Evolutionary conservation across 768 basidiomycete species (phyloP).

Genomic region (Amanita inopinata): DNA sequence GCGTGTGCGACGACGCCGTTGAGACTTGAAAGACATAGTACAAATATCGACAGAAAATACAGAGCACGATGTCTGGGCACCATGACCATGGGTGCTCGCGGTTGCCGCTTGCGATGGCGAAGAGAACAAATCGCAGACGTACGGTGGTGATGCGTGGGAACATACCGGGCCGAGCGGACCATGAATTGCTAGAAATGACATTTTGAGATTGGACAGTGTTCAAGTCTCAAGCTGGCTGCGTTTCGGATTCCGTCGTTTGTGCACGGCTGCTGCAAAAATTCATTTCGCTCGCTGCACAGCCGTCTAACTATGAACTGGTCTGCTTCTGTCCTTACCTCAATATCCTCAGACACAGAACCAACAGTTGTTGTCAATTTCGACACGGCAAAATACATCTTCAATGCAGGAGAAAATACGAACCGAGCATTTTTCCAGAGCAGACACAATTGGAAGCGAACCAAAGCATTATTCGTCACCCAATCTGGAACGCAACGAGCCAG

Average conservation of each 20-base stretch:
- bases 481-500: constrained; percentile 50
- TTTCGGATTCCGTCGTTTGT: background rate
- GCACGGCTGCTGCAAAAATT: background rate
- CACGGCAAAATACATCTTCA: constrained; percentile 79
- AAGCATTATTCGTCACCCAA: constrained; percentile 65
- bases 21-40: constrained; percentile 13
- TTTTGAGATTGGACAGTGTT: no score
- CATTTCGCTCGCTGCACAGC: background rate
- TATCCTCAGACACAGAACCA: constrained; percentile 74
- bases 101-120: no score
- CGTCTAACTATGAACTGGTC: constrained; percentile 45
- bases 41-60: background rate
- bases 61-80: background rate
- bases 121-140: no score
- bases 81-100: background rate
- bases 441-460: constrained; percentile 56
- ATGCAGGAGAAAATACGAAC: constrained; percentile 74
- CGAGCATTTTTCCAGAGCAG: constrained; percentile 63
- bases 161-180: no score
- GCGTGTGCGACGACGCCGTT: constrained; percentile 37
- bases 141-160: no score
- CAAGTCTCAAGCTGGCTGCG: constrained; percentile 7
- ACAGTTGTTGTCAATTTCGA: constrained; percentile 69
- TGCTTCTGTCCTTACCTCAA: constrained; percentile 44
- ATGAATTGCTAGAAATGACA: no score